A percentile compares a stretch with the other conserved stretches of the same genome.
phyloP scores from a whole-genome alignment of 2,329 filamentous ascomycete genomes.

The Onygena corvina region DNA sequence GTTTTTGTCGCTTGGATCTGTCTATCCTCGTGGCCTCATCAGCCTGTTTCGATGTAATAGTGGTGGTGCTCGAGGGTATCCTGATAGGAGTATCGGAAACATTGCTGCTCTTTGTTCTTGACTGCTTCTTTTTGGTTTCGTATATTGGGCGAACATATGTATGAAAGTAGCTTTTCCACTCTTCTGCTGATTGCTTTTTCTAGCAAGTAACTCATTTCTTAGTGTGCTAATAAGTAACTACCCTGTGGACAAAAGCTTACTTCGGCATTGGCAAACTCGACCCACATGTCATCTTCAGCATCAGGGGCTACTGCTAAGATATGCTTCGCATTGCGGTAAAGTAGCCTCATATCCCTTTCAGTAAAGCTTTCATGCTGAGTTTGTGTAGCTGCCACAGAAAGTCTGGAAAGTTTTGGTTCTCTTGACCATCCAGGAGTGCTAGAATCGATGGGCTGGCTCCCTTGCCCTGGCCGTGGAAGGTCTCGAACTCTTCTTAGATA shows the following conservation, averaged over 20 bases:
- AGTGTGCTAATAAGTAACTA: neutral
- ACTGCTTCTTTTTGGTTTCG: conserved; percentile 2
- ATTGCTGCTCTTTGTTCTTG: neutral
- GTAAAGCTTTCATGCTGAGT: conserved; percentile 14
- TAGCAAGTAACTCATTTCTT: neutral
- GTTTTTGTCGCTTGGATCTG: too few relatives aligned
- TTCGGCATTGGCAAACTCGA: conserved; percentile 16
- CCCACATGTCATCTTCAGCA: conserved; percentile 18
- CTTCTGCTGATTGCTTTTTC: conserved; percentile 10
- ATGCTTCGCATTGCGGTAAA: conserved; percentile 18
- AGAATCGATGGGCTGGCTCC: neutral
- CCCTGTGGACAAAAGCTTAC: conserved; percentile 8
- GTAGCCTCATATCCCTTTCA: conserved; percentile 16
- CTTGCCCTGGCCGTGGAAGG: conserved; percentile 26
- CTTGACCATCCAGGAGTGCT: neutral
- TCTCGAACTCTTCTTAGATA: conserved; percentile 33
- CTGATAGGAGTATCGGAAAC: neutral
- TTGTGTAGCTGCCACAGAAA: neutral
- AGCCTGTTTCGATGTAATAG: neutral
- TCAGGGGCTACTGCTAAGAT: conserved; percentile 17
- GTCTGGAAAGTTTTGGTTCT: neutral
- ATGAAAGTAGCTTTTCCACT: conserved; percentile 14
- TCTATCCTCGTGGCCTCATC: neutral
- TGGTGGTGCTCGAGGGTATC: neutral
- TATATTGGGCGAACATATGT: conserved; percentile 11